Percentiles rank a stretch among this genome's conserved stretches.
These are phyloP conservation scores for Trichoderma asperelloides DNA, from an alignment of 495 filamentous ascomycete species.

Conservation along the genomic window DNA sequence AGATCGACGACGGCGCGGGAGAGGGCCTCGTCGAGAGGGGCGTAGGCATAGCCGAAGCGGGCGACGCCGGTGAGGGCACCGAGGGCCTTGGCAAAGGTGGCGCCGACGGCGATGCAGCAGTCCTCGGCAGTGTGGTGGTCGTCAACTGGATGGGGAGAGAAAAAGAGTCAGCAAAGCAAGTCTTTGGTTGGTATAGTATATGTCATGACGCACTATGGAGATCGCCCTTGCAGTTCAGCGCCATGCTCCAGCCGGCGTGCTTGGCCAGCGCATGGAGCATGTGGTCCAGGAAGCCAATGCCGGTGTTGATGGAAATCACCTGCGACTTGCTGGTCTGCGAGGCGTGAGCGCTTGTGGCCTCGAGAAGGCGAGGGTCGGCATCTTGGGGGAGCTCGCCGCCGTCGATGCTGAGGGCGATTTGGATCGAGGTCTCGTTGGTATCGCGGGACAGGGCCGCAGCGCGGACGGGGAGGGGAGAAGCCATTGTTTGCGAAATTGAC, in stretches of 20 bases:
- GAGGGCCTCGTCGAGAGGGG: conserved; percentile 89
- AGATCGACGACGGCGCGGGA: conserved; percentile 91
- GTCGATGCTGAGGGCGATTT: conserved; percentile 83
- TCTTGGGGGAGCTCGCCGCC: conserved; percentile 70
- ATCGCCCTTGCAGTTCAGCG: conserved; percentile 74
- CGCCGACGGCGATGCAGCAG: conserved; percentile 81
- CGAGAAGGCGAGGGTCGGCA: conserved; percentile 32
- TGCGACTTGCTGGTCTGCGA: conserved; percentile 72
- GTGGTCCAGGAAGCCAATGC: conserved; percentile 98
- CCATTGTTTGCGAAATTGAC: conserved; percentile 23
- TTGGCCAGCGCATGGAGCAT: conserved; percentile 97
- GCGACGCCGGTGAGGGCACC: conserved; percentile 68
- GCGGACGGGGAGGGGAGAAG: conserved; percentile 35
- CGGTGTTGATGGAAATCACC: conserved; percentile 78
- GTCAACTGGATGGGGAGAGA: conserved; percentile 60
- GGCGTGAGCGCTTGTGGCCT: conserved; percentile 53
- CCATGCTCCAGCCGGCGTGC: conserved; percentile 86
- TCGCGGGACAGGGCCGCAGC: conserved; percentile 69
- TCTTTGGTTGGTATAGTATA: too few relatives aligned
- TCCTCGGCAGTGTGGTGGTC: conserved; percentile 99
- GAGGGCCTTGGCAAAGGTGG: conserved; percentile 71
- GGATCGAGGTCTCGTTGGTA: conserved; percentile 96
- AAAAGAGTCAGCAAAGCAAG: background rate
- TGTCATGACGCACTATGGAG: conserved; percentile 60
- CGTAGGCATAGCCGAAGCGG: conserved; percentile 84